A percentile compares a stretch with the other conserved stretches of the same genome.
Evolutionary conservation across 2,329 filamentous ascomycete genomes (phyloP).

Genomic region (Rutstroemia sp.): DNA sequence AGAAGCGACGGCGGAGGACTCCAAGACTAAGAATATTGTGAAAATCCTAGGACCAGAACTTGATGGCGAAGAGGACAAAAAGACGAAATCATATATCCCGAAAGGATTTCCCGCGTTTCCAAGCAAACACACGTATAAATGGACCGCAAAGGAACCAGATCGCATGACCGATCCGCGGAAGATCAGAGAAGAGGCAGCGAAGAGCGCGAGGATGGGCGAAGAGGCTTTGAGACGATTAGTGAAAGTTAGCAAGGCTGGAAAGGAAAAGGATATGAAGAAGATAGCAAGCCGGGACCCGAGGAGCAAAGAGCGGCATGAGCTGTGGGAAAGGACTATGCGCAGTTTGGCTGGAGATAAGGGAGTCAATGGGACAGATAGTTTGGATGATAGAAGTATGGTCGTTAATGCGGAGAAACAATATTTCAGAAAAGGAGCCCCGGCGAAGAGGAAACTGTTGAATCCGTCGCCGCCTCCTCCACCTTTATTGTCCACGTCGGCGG

Average conservation of each 20-base stretch:
- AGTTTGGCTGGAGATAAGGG: slow-evolving; percentile 33
- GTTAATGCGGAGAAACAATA: slow-evolving; percentile 50
- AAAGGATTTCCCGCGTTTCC: slow-evolving; percentile 53
- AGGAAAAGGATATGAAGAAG: slow-evolving; percentile 55
- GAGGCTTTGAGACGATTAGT: slow-evolving; percentile 52
- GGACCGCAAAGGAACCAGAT: slow-evolving; percentile 41
- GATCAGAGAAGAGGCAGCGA: slow-evolving; percentile 51
- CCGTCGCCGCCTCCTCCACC: background rate
- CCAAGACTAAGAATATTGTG: slow-evolving; percentile 35
- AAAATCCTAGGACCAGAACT: slow-evolving; percentile 41
- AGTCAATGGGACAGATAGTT: slow-evolving; percentile 26
- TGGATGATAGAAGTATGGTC: slow-evolving; percentile 58
- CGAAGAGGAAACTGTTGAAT: slow-evolving; percentile 17
- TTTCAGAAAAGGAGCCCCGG: slow-evolving; percentile 36
- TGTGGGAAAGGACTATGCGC: slow-evolving; percentile 57
- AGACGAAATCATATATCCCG: slow-evolving; percentile 49
- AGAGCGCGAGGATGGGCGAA: slow-evolving; percentile 54
- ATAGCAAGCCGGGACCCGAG: slow-evolving; percentile 41
- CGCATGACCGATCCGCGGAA: slow-evolving; percentile 47
- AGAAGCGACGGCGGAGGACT: slow-evolving; percentile 33
- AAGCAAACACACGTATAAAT: slow-evolving; percentile 56
- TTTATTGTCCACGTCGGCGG: background rate
- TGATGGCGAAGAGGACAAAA: slow-evolving; percentile 51
- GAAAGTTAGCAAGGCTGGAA: slow-evolving; percentile 55
- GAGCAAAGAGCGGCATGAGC: slow-evolving; percentile 47